Conservation (phyloP, 2,329 filamentous ascomycete genomes). For the Ophiocordyceps sinensis region DNA sequence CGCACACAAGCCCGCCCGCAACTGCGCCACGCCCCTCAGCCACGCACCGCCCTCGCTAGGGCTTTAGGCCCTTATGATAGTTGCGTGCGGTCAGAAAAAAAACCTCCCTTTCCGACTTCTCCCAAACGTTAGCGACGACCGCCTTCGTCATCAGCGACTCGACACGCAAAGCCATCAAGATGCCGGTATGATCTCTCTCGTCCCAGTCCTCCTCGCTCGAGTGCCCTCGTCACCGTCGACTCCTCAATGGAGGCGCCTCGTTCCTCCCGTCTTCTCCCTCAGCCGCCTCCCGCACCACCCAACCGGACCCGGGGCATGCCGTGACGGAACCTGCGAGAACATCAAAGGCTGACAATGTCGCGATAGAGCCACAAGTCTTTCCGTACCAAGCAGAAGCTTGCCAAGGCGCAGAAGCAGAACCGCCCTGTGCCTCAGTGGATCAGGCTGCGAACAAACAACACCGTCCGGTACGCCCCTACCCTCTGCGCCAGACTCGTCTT, state of each 20-base stretch:
- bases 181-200: slow-evolving; percentile 21
- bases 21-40: neutral
- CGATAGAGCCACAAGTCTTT: slow-evolving; percentile 95
- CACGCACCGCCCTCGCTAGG: slow-evolving; percentile 15
- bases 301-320: neutral
- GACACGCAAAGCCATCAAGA: slow-evolving; percentile 25
- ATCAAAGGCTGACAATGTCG: slow-evolving; percentile 2
- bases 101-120: slow-evolving; percentile 10
- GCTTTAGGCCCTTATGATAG: slow-evolving; percentile 23
- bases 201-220: neutral
- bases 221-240: neutral
- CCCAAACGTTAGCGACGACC: slow-evolving; percentile 11
- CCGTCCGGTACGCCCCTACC: slow-evolving; percentile 74
- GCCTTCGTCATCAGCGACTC: slow-evolving; percentile 20
- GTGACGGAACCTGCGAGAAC: neutral
- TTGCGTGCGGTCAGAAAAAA: slow-evolving; percentile 17
- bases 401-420: slow-evolving; percentile 99
- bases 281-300: neutral
- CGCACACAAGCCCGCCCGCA: too few species aligned
- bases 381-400: slow-evolving; percentile 99
- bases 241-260: neutral
- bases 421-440: slow-evolving; percentile 99
- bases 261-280: neutral
- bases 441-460: slow-evolving; percentile 94
- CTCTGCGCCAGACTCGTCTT: too few species aligned